phyloP scores from a whole-genome alignment of 768 basidiomycete genomes.

The Pleurotus salmoneostramineus region DNA sequence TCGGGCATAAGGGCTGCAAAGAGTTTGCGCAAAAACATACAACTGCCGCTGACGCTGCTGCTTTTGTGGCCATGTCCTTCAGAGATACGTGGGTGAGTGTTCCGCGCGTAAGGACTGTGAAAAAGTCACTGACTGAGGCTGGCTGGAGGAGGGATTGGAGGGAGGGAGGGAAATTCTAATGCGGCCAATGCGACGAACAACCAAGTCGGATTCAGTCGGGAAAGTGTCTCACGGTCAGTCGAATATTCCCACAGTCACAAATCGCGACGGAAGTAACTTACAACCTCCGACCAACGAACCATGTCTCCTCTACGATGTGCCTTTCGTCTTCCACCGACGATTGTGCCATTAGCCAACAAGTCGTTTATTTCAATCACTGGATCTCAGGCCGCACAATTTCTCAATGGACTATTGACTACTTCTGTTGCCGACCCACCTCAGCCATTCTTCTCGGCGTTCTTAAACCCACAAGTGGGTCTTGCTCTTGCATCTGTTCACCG shows the following conservation, averaged over 20 bases:
- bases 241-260: neutral
- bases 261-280: neutral
- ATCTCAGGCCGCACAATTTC: constrained; percentile 74
- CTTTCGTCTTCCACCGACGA: constrained; percentile 44
- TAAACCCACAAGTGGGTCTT: constrained; percentile 70
- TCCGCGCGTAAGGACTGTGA: neutral
- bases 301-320: constrained; percentile 37
- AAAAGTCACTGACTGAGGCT: constrained; percentile 2
- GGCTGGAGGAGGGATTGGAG: neutral
- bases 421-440: constrained; percentile 40
- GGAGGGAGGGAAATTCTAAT: neutral
- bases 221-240: neutral
- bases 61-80: constrained; percentile 11
- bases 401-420: constrained; percentile 71
- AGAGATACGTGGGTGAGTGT: neutral
- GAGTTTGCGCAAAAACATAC: constrained; percentile 2
- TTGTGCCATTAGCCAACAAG: constrained; percentile 63
- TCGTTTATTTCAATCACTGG: constrained; percentile 75
- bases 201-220: constrained; percentile 1
- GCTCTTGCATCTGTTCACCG: constrained; percentile 7
- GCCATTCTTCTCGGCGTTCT: constrained; percentile 67
- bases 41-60: constrained; percentile 12
- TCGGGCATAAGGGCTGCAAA: neutral
- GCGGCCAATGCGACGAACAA: neutral
- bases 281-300: neutral